phyloP scores from a whole-genome alignment of 495 filamentous ascomycete genomes.

The Neurospora pannonica region DNA sequence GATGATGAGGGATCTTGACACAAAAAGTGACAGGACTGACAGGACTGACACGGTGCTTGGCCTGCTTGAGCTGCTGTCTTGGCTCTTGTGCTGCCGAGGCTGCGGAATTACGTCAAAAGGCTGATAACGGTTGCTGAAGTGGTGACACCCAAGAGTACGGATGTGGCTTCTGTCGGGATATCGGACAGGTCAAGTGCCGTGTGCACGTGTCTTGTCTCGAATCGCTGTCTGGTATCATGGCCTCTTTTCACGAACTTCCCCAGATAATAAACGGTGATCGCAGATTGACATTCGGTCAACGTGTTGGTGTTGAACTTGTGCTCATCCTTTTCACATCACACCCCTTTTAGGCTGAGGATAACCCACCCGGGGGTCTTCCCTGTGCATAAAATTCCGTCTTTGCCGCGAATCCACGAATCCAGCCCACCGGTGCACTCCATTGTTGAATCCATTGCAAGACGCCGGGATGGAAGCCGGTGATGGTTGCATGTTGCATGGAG shows the following conservation, averaged over 20 bases:
- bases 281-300: background rate
- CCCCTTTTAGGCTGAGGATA: background rate
- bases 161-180: background rate
- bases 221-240: background rate
- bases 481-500: background rate
- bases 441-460: background rate
- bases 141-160: background rate
- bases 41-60: background rate
- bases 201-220: background rate
- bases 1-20: background rate
- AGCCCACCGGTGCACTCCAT: background rate
- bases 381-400: background rate
- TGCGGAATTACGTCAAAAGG: conserved; percentile 5
- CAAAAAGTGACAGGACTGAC: background rate
- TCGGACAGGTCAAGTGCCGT: background rate
- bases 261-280: background rate
- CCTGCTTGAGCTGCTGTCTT: background rate
- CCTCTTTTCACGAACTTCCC: background rate
- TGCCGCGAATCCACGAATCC: background rate
- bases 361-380: background rate
- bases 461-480: background rate
- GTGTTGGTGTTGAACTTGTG: background rate
- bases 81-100: background rate
- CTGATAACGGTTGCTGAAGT: background rate
- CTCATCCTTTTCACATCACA: background rate